Evolutionary conservation across 345 rosid genomes (phyloP).

Genomic region (Euclidium syriacum): DNA sequence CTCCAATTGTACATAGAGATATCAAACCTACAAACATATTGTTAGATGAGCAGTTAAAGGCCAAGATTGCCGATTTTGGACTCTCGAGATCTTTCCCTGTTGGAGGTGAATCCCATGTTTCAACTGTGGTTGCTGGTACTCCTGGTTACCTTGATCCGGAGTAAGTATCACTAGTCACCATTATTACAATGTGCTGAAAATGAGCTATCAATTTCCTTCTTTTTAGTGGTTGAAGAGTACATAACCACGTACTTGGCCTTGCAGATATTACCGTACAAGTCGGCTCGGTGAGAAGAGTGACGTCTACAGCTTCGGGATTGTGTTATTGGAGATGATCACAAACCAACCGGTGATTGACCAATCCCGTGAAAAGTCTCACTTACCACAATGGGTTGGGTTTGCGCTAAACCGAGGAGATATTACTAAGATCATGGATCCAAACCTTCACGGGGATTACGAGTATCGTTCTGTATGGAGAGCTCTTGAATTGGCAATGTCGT

Average conservation of each 20-base stretch:
- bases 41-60: constrained; percentile 30
- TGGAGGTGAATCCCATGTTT: constrained; percentile 18
- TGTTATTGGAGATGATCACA: constrained; percentile 28
- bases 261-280: constrained; percentile 2
- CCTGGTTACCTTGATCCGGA: constrained; percentile 47
- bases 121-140: constrained; percentile 6
- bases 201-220: not conserved
- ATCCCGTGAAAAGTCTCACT: not conserved
- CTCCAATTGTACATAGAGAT: constrained; percentile 41
- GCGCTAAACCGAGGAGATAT: not conserved
- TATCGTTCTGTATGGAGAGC: constrained; percentile 19
- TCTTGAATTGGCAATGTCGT: constrained; percentile 24
- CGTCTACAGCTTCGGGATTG: constrained; percentile 20
- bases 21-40: constrained; percentile 43
- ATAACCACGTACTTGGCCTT: not conserved
- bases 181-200: not conserved
- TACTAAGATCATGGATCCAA: constrained; percentile 13
- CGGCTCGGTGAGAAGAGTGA: constrained; percentile 13
- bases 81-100: constrained; percentile 26
- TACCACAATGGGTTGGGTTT: constrained; percentile 13
- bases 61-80: constrained; percentile 47
- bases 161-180: constrained; percentile 17
- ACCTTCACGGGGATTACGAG: not conserved
- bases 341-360: constrained; percentile 20
- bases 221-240: not conserved